Base-by-base conservation (phyloP, 345 rosid genomes). In the Excoecaria cochinchinensis region DNA sequence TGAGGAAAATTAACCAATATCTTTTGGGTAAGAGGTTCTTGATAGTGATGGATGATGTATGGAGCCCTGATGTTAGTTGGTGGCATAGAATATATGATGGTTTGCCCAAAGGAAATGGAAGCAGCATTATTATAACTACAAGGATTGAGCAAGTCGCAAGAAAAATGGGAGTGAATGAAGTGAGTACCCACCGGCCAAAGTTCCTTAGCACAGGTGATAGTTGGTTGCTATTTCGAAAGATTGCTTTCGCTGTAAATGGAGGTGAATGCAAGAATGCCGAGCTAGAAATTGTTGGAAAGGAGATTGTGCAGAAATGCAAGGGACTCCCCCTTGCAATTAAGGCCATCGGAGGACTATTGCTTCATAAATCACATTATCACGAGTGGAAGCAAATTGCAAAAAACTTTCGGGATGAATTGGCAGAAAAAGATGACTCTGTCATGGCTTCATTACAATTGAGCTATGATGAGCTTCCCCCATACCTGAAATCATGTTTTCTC, bases 241-340 rank as follows among this genome's bases (percentile, higher is more conserved):
- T 78, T 66, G 81, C 77, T 48, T 78, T 78, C 46, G 74, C 81
- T 31, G 77, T 47, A 78, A 78, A 9, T 57, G 76, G 77, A 57
- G 81, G 81, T 25, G 63, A 66, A 17, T 73, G 69, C 63, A 59
- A 8, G 31, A 3, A 67, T 10, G 52, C 53, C 21, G 81, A 78
- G 25, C 21, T 78, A 16, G 72, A 73, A 78, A 67, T 7, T n/a
- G n/a, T 72, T 38, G 77, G 81, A 25, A 47, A 46, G 62, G 81
- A 78, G 60, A 78, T 78, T 39, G 69, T 78, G 15, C 44, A 57
- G 61, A 91, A 88, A 77, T 91, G 91, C 52, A 77, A 84, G 70
- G 93, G 91, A 42, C 87, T 91, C 76, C 93, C 93, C 14, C 71
- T 89, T 31, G 90, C 91, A 42, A 84, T 91, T 76, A 91, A 84